Evolutionary conservation across 2,329 filamentous ascomycete genomes (phyloP), one percentile per base, ranked within the genome.

Genomic region (Chaetothyriales sp.): DNA sequence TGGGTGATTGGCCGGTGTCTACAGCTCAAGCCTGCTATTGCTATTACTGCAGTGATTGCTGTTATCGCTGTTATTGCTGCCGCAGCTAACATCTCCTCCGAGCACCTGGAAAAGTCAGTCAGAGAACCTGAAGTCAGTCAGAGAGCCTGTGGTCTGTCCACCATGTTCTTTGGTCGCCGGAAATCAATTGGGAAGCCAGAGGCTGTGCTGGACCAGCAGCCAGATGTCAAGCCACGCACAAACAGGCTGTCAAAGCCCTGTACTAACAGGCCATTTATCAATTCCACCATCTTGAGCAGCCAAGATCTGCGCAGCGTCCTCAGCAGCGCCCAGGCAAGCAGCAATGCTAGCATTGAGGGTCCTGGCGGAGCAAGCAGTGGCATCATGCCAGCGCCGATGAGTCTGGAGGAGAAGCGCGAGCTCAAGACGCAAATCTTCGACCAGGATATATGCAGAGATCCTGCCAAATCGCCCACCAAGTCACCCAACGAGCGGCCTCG

Each of bases 181-280:
- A 56, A 54, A 46, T 52, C 54, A 9, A 48, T 26, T 36, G 28
- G 49, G 2, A 47, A 53, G 18, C 46, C 47, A 28, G 52, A 54
- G 36, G n/a, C 44, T 20, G 20, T 18, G 25, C 39, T 53, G 22
- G 46, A 46, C 19, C 52, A 44, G 43, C 49, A n/a, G n/a, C n/a
- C n/a, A n/a, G 56, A 58, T 32, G 20, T 52, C 44, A 39, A 39
- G 12, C 55, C 53, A 43, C 52, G 55, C n/a, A 50, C 57, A 45
- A 55, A 58, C 22, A 57, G 57, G n/a, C 39, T 60, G 28, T 60
- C 58, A 3, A 60, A 60, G 47, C 58, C 58, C 26, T 49, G 50
- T 3, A 60, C 57, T 20, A 57, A 54, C 48, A 58, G 53, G 28
- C 39, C 51, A 12, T 44, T 49, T 8, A 51, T 46, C 5, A 52